These are phyloP conservation scores for Prinsepia uniflora DNA, from an alignment of 306 rosid genomes.

Conservation along the genomic window DNA sequence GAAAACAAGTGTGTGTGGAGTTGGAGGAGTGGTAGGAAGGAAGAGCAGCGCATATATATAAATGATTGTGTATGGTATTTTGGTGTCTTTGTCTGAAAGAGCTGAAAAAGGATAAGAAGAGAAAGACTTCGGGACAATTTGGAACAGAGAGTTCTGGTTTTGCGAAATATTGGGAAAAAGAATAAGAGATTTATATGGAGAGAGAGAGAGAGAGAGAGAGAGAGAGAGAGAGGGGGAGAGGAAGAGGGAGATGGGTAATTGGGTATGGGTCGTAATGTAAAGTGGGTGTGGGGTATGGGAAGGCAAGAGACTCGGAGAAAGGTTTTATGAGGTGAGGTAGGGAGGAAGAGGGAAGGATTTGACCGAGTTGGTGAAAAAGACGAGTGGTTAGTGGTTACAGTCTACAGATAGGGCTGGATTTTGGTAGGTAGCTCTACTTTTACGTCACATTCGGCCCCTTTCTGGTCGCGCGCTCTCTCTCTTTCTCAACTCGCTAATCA, in stretches of 20 bases:
- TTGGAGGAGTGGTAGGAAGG: not conserved
- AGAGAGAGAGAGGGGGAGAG: not conserved
- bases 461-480: conserved; percentile 15
- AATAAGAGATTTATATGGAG: conserved; percentile 6
- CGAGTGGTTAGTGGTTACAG: conserved; percentile 50
- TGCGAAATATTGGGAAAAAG: not conserved
- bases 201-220: not conserved
- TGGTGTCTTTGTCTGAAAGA: conserved; percentile 7
- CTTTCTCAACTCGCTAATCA: not conserved
- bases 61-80: not conserved
- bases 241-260: not conserved
- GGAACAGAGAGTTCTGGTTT: conserved; percentile 8
- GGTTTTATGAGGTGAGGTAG: not conserved
- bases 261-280: no score
- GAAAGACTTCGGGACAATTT: not conserved
- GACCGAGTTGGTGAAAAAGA: conserved; percentile 48
- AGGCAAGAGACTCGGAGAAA: not conserved
- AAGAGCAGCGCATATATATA: not conserved
- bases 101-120: not conserved
- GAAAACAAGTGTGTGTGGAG: no score
- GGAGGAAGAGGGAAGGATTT: conserved; percentile 27
- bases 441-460: conserved; percentile 35
- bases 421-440: conserved; percentile 46
- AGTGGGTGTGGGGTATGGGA: no score
- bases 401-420: conserved; percentile 32